These are phyloP conservation scores for Colletotrichum sp. DNA, from an alignment of 2,329 filamentous ascomycete genomes.

Conservation along the genomic window DNA sequence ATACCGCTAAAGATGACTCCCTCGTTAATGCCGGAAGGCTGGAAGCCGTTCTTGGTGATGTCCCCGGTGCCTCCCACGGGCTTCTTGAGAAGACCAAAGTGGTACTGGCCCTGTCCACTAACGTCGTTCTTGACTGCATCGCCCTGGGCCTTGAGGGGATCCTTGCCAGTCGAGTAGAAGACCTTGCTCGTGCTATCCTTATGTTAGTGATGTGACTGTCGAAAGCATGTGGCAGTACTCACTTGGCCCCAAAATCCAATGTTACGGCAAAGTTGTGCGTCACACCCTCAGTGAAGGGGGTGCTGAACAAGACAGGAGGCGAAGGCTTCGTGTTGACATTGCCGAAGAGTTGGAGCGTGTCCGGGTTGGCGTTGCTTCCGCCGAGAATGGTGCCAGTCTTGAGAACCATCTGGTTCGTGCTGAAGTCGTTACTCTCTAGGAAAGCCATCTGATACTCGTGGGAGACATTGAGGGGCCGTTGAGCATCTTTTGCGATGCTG, in stretches of 20 bases:
- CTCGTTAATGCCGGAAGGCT: constrained; percentile 54
- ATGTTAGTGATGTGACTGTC: neutral
- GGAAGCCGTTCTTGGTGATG: constrained; percentile 48
- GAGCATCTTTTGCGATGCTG: constrained; percentile 57
- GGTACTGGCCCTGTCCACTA: constrained; percentile 63
- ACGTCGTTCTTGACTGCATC: constrained; percentile 53
- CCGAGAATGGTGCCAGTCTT: constrained; percentile 60
- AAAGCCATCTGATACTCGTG: constrained; percentile 66
- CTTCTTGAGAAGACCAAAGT: constrained; percentile 69
- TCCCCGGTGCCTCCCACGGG: constrained; percentile 50
- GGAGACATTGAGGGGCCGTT: constrained; percentile 58
- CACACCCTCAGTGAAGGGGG: constrained; percentile 51
- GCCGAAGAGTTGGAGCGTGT: constrained; percentile 50
- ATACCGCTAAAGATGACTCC: constrained; percentile 58
- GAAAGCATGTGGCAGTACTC: constrained; percentile 25
- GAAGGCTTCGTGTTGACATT: constrained; percentile 44
- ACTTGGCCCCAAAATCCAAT: constrained; percentile 62
- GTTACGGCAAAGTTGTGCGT: constrained; percentile 69
- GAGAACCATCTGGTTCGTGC: constrained; percentile 57
- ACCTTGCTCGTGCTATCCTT: constrained; percentile 55
- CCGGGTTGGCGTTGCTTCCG: constrained; percentile 34
- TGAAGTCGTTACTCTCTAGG: constrained; percentile 50
- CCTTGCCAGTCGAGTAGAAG: constrained; percentile 57
- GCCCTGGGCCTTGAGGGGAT: constrained; percentile 51
- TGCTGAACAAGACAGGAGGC: constrained; percentile 52